Base-by-base conservation (phyloP, 257 asterid genomes). In the Paulownia fortunei region DNA sequence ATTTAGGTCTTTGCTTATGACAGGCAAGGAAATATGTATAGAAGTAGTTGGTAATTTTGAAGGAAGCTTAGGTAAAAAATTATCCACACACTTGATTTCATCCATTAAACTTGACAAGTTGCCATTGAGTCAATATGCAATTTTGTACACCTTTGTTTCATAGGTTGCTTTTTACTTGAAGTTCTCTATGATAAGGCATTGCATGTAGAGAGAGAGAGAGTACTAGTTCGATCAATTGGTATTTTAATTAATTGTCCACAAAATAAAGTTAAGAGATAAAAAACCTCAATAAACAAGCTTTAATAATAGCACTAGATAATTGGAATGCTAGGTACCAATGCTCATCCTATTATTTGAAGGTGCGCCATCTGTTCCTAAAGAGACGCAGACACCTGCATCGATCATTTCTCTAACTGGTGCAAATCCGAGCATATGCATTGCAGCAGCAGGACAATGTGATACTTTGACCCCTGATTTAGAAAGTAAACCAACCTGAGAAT, bases 381-480 rank as follows among this genome's bases (percentile, higher is more conserved):
- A 92, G 70, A 92, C 95, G 13, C 97, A 92, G 2, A 92, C 88
- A 67, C 92, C 97, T 18, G 93, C 92, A 37, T 79, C 84, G 13
- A 92, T 85, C 97, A 91, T 92, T 83, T 91, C 93, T 78, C 72
- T 86, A 39, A 92, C 74, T 3, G 97, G 97, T 42, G 97, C 88
- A 73, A 91, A 92, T 58, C 97, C 97, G 21, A 91, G 95, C 97
- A 89, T 88, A 41, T 78, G 96, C 97, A 91, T 92, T 52, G 97
- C 97, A 80, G 97, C 88, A 88, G 97, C 97, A 78, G 97, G 97
- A 79, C 97, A 91, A 56, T 91, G 97, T 27, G 97, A 92, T 30
- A 89, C 97, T 88, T 92, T 92, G 26, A 91, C 97, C 64, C 92
- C 95, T 13, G 88, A 81, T 81, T 78, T 79, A 41, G 92, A 75